Base-by-base conservation (phyloP, 2,329 filamentous ascomycete genomes). In the Chalaropsis ovoidea region DNA sequence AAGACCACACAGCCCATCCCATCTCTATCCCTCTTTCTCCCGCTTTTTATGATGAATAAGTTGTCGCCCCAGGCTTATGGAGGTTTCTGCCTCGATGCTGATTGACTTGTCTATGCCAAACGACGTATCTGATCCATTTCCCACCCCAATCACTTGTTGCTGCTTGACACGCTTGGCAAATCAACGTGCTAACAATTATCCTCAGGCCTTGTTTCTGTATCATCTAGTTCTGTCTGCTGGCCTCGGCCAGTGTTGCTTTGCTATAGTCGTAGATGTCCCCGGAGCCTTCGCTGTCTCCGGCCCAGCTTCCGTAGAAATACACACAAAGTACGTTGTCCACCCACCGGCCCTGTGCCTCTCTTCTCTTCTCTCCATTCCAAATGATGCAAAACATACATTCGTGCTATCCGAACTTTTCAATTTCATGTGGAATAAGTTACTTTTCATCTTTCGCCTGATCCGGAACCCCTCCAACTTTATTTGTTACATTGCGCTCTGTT, bases 91-190 rank as follows among this genome's bases (percentile, higher is more conserved):
- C 75, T 78, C 74, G 69, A 71, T 79, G 77, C 75, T 78, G 77
- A 79, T 72, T 75, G 77, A 80, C 80, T 77, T 70, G 80, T 82
- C 80, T 78, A 78, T 76, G 76, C 78, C 80, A 80, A 82, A 82
- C 67, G n/a, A 68, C 64, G 67, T 68, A 52, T 65, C 67, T 66
- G 64, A 68, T 61, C 43, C 47, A 56, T 61, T 54, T 41, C 62
- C 62, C 54, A 39, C 24, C 27, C 31, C 8, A 24, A 58, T 19
- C 35, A 27, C 24, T 58, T 60, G 62, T 24, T 67, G 13, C 24
- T 35, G 54, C 54, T 39, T 39, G 54, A 58, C n/a, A 8, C 54
- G 2, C 15, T 58, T 58, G 15, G 24, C 17, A 17, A 39, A 58
- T 58, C 13, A 39, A 58, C 39, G 22, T 60, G 39, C 65, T 67